Conservation (phyloP, 192 early-diverging fungal genomes). For the Geranomyces michiganensis region DNA sequence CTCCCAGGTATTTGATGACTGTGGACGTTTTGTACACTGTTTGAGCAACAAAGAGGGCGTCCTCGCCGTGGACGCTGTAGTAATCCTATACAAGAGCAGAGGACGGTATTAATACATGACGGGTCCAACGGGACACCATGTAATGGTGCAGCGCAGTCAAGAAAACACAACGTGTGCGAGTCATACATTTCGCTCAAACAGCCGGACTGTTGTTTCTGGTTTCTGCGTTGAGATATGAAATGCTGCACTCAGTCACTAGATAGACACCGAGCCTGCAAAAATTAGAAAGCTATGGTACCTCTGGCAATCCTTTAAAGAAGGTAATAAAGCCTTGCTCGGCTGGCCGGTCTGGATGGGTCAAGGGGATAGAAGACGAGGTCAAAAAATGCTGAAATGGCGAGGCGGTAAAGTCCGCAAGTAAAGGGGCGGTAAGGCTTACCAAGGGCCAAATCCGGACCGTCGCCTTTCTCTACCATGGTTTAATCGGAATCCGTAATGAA, state of each 20-base stretch:
- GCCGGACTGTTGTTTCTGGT: conserved; percentile 60
- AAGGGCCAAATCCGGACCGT: conserved; percentile 56
- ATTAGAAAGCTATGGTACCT: no score
- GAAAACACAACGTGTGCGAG: not conserved
- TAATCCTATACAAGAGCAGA: conserved; percentile 61
- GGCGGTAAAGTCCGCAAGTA: no score
- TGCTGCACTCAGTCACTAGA: no score
- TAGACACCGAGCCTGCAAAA: no score
- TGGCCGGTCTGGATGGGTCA: conserved; percentile 50
- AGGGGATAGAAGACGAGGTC: not conserved
- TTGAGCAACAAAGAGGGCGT: conserved; percentile 86
- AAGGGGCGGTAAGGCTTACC: conserved; percentile 28
- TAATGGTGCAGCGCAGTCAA: not conserved
- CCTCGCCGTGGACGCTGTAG: conserved; percentile 87
- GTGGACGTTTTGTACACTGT: conserved; percentile 88
- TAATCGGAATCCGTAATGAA: no score
- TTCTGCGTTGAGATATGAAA: no score
- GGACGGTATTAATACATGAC: no score
- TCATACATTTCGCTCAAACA: conserved; percentile 68
- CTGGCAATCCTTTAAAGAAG: conserved; percentile 61
- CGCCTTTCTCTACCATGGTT: conserved; percentile 27
- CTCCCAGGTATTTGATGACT: conserved; percentile 87
- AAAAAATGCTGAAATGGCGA: not conserved
- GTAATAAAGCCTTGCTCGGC: conserved; percentile 56
- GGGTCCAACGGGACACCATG: no score